Percentiles rank a stretch among this genome's conserved stretches.
These are phyloP conservation scores for Aspergillus conjunctus DNA, from an alignment of 495 filamentous ascomycete species.

Conservation along the genomic window DNA sequence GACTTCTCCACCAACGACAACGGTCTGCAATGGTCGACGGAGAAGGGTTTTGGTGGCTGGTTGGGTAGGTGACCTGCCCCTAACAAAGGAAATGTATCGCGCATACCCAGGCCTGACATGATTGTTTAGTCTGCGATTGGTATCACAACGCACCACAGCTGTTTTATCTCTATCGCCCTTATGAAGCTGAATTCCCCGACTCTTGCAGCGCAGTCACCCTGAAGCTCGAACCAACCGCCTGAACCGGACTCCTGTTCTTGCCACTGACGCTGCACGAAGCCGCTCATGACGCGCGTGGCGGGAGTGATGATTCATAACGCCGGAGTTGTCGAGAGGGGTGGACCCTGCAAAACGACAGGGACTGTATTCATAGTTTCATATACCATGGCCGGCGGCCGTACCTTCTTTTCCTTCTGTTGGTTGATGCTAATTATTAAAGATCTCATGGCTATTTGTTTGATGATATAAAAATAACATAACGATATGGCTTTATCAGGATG, in stretches of 20 bases:
- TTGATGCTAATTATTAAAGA: conserved; percentile 5
- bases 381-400: neutral
- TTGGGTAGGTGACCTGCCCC: conserved; percentile 42
- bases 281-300: conserved; percentile 26
- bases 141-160: conserved; percentile 57
- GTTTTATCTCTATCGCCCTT: conserved; percentile 46
- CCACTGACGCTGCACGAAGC: neutral
- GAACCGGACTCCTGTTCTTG: conserved; percentile 11
- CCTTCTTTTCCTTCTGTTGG: neutral
- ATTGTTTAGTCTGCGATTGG: conserved; percentile 54
- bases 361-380: conserved; percentile 17
- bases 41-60: conserved; percentile 53
- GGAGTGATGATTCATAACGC: conserved; percentile 25
- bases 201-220: conserved; percentile 51
- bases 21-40: conserved; percentile 41
- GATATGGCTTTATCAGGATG: neutral
- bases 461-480: conserved; percentile 13
- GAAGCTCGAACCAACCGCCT: conserved; percentile 27
- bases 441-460: conserved; percentile 5
- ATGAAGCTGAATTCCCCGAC: conserved; percentile 36
- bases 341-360: neutral
- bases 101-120: conserved; percentile 13
- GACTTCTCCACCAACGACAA: conserved; percentile 45
- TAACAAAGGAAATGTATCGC: neutral
- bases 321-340: neutral